Base-by-base conservation (phyloP, 2,329 filamentous ascomycete species). In the Uncinocarpus reesii region DNA sequence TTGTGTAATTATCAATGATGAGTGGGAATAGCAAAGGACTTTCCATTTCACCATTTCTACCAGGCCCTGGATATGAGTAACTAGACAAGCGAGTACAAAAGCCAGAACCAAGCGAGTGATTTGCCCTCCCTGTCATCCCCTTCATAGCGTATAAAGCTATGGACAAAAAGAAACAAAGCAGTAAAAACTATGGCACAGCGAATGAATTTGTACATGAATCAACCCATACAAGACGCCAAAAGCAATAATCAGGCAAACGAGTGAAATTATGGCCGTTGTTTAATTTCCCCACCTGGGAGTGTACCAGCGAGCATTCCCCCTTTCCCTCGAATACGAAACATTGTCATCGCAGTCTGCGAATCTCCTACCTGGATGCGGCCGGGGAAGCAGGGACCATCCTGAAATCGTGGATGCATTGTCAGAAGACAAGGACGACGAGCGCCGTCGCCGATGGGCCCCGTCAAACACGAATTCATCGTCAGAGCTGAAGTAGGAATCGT, bases 281-380 rank as follows among this genome's bases (percentile, higher is more conserved):
- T 15, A 41, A 18, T 8, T 24, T 6, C 45, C 28, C 36, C 45
- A 34, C 26, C 3, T 23, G 6, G 45, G 35, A 13, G 16, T 26
- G 26, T 41, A 47, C 45, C 45, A 47, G 26, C 36, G 35, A 1
- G 45, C 18, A 28, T 41, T 41, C 7, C 31, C 18, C 15, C 47
- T 42, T 20, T 49, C 47, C n/a, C 47, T 49, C 2, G 29, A 16
- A 38, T 40, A 49, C 15, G 47, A 49, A 29, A 26, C 38, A 1
- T 18, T 11, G 26, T 49, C 47, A 24, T 49, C 47, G 3, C 16
- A 42, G 20, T 43, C 40, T 16, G 7, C 18, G 6, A n/a, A 16
- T 6, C 36, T 28, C 8, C 35, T 20, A 3, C 23, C 35, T 10
- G 10, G 16, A 8, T 16, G 43, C 2, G 11, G 24, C 13, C 32